These are phyloP conservation scores for Ceriops tagal DNA, from an alignment of 345 rosid species.

Conservation along the genomic window DNA sequence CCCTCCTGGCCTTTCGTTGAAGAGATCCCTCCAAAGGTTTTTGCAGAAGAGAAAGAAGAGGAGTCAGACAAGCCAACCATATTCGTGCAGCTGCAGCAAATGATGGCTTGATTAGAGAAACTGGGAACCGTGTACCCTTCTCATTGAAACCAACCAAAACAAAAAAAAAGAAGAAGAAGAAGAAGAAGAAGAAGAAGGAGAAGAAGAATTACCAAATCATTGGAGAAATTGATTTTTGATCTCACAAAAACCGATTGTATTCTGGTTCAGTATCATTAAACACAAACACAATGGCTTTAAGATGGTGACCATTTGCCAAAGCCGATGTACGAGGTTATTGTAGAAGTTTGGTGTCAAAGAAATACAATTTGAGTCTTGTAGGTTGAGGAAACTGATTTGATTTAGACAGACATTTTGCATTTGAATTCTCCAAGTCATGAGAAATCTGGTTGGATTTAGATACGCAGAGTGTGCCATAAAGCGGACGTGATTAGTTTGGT, in stretches of 20 bases:
- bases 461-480: too few relatives aligned
- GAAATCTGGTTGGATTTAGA: too few relatives aligned
- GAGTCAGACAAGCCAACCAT: background rate
- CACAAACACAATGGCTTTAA: too few relatives aligned
- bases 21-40: constrained; percentile 11
- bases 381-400: background rate
- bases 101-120: background rate
- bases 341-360: background rate
- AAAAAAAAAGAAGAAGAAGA: too few relatives aligned
- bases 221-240: background rate
- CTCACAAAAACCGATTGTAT: background rate
- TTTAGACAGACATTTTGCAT: too few relatives aligned
- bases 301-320: too few relatives aligned
- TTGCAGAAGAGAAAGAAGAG: constrained; percentile 9
- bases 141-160: background rate
- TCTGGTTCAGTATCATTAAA: too few relatives aligned
- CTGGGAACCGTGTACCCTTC: background rate
- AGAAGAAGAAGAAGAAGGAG: too few relatives aligned
- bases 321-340: background rate
- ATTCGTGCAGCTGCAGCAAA: background rate
- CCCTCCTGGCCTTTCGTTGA: constrained; percentile 5
- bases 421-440: too few relatives aligned
- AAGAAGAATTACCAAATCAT: background rate
- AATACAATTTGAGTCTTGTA: background rate
- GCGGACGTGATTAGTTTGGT: too few relatives aligned